Evolutionary conservation across 2,329 filamentous ascomycete genomes (phyloP).

Genomic region (Pyrenophora teres): DNA sequence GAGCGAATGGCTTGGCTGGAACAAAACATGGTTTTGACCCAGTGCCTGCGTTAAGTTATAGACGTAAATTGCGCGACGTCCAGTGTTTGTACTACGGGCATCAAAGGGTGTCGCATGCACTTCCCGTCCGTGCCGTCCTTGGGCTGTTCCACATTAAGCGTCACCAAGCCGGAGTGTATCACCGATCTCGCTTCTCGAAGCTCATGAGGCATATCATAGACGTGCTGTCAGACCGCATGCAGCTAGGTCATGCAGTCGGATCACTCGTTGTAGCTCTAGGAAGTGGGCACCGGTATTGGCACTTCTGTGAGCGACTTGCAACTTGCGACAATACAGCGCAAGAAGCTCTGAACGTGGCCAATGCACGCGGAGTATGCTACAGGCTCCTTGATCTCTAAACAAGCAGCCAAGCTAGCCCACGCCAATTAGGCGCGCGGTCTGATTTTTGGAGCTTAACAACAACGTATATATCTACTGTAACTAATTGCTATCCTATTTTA

Average conservation of each 20-base stretch:
- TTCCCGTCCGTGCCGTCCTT: neutral
- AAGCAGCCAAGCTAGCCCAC: neutral
- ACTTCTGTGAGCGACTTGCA: neutral
- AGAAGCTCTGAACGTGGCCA: neutral
- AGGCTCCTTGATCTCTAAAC: neutral
- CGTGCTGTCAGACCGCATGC: neutral
- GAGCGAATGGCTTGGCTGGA: constrained; percentile 2
- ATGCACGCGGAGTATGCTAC: constrained; percentile 4
- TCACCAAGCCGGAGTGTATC: neutral
- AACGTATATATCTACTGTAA: no score
- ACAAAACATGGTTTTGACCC: constrained; percentile 1
- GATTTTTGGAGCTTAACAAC: no score
- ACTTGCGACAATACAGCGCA: constrained; percentile 3
- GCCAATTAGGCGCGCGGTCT: no score
- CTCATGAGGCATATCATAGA: neutral
- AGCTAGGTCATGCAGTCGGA: neutral
- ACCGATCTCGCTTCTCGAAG: neutral
- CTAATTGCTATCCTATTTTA: no score
- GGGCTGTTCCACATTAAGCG: neutral
- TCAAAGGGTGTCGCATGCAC: neutral
- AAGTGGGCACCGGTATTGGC: neutral
- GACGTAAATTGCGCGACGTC: neutral
- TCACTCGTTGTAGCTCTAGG: neutral
- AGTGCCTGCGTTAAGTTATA: neutral
- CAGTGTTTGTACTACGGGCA: neutral